Evolutionary conservation across 2,329 filamentous ascomycete genomes (phyloP).

Genomic region (Cladosporium oxysporum): DNA sequence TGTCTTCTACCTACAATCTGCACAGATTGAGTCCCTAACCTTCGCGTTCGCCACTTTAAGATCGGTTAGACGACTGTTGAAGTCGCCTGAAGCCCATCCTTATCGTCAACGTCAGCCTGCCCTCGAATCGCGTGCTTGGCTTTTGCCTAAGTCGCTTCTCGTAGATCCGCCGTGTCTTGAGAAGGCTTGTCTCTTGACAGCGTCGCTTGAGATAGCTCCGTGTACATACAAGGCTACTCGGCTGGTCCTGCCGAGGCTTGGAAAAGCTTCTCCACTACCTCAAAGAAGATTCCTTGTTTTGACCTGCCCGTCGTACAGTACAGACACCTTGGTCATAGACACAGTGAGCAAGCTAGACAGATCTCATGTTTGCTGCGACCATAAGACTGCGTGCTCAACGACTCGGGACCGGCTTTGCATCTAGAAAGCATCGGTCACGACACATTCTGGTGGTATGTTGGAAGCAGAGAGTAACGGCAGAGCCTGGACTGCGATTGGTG

Average conservation of each 20-base stretch:
- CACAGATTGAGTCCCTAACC: not conserved
- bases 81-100: not conserved
- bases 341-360: not conserved
- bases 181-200: not conserved
- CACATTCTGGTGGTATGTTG: not conserved
- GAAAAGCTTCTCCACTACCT: not conserved
- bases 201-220: not conserved
- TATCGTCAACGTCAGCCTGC: slow-evolving; percentile 1
- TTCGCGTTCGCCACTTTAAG: not conserved
- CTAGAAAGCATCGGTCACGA: not conserved
- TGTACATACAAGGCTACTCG: not conserved
- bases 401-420: not conserved
- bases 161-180: not conserved
- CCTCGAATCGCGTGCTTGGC: slow-evolving; percentile 6
- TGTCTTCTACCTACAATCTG: not conserved
- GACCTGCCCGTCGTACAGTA: not conserved
- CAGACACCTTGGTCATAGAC: not conserved
- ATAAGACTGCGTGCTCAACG: not conserved
- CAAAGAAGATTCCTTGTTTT: not conserved
- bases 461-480: not conserved
- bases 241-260: not conserved
- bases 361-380: not conserved
- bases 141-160: not conserved
- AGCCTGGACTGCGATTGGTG: not conserved
- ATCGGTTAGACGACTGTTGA: not conserved